Evolutionary conservation across 1,284 basidiomycete genomes (phyloP).

Genomic region (Flammula alnicola): DNA sequence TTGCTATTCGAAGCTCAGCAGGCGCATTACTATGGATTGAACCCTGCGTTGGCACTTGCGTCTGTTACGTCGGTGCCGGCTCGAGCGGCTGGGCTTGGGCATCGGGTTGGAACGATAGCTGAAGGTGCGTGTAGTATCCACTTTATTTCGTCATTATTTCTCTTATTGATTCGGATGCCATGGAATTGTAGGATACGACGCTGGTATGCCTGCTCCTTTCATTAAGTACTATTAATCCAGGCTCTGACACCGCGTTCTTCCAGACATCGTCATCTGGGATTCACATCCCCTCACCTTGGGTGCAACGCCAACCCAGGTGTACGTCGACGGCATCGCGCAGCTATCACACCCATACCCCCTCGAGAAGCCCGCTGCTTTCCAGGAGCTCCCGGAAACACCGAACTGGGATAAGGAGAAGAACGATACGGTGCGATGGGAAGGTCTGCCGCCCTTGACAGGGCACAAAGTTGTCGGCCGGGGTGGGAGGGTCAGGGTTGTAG

Average conservation of each 20-base stretch:
- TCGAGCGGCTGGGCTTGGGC: constrained; percentile 64
- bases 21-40: constrained; percentile 68
- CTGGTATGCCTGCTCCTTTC: constrained; percentile 32
- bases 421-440: constrained; percentile 54
- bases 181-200: constrained; percentile 45
- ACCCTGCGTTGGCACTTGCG: constrained; percentile 52
- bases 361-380: constrained; percentile 46
- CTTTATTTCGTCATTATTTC: not conserved
- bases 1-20: constrained; percentile 78
- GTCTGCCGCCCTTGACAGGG: constrained; percentile 57
- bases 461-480: constrained; percentile 29
- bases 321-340: constrained; percentile 67
- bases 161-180: no score
- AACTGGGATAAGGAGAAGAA: constrained; percentile 50
- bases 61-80: constrained; percentile 75
- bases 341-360: constrained; percentile 44
- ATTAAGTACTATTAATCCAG: not conserved
- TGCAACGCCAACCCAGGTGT: constrained; percentile 66
- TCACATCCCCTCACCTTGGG: constrained; percentile 69
- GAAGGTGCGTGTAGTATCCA: constrained; percentile 29
- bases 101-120: constrained; percentile 70
- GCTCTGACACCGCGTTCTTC: not conserved
- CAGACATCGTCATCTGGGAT: constrained; percentile 60
- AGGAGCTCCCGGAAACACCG: constrained; percentile 35
- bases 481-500: constrained; percentile 31